Percentiles rank a stretch among this genome's conserved stretches.
Conservation (phyloP, 2,329 filamentous ascomycete genomes). For the Colletotrichum melonis region DNA sequence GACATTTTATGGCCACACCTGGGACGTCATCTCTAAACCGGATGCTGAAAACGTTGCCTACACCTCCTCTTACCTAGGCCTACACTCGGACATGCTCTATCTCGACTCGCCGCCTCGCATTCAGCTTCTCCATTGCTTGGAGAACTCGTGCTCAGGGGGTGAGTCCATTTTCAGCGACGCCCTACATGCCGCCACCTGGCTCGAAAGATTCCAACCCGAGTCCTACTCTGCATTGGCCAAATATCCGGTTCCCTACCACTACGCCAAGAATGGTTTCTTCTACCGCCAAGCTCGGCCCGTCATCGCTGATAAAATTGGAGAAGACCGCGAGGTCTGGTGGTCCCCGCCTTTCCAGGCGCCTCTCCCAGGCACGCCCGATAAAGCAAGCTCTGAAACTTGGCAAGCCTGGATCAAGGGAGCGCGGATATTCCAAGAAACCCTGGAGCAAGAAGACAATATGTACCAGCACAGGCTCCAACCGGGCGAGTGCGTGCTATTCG, state of each 20-base stretch:
- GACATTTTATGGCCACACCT: slow-evolving; percentile 92
- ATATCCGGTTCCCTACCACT: slow-evolving; percentile 71
- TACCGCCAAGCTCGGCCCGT: slow-evolving; percentile 72
- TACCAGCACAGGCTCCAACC: slow-evolving; percentile 79
- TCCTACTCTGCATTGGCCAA: slow-evolving; percentile 52
- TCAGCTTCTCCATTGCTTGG: slow-evolving; percentile 90
- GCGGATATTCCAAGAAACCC: slow-evolving; percentile 64
- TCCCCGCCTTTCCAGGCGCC: slow-evolving; percentile 83
- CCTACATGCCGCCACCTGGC: slow-evolving; percentile 66
- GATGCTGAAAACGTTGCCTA: slow-evolving; percentile 93
- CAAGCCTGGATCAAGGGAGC: slow-evolving; percentile 60
- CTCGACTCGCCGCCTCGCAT: slow-evolving; percentile 81
- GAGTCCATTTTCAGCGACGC: slow-evolving; percentile 89
- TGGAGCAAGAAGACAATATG: slow-evolving; percentile 69
- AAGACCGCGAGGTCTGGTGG: slow-evolving; percentile 62
- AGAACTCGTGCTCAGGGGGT: slow-evolving; percentile 83
- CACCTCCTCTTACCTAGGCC: slow-evolving; percentile 82
- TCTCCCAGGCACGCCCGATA: slow-evolving; percentile 47
- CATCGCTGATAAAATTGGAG: slow-evolving; percentile 39
- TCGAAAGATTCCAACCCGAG: slow-evolving; percentile 41
- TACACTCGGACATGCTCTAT: slow-evolving; percentile 96
- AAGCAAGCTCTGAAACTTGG: not conserved
- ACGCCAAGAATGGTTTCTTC: slow-evolving; percentile 72
- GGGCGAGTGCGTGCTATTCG: slow-evolving; percentile 93
- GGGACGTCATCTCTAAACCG: slow-evolving; percentile 87